These are phyloP conservation scores for Kluyveromyces marxianus DNA, from an alignment of 1,139 yeast species.

Conservation along the genomic window DNA sequence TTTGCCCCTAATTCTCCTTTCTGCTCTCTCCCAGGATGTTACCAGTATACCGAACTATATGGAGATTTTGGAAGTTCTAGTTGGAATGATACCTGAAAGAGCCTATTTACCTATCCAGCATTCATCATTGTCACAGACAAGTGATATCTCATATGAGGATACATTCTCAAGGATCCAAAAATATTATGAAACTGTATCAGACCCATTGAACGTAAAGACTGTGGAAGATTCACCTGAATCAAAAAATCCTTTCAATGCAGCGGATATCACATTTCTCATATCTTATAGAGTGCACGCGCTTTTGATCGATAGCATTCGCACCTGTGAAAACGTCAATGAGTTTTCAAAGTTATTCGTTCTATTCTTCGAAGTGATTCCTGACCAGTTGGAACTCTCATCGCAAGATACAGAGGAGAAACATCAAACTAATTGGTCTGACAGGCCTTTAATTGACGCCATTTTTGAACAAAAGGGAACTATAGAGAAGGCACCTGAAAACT, in stretches of 20 bases:
- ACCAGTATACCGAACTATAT: constrained; percentile 8
- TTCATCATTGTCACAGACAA: constrained; percentile 24
- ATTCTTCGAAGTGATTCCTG: constrained; percentile 43
- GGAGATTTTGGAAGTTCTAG: constrained; percentile 32
- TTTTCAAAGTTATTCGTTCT: constrained; percentile 38
- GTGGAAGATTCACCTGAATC: constrained; percentile 14
- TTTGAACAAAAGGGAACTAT: constrained; percentile 17
- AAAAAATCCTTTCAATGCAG: constrained; percentile 38
- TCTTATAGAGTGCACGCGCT: constrained; percentile 34
- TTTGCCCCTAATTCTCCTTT: constrained; percentile 59
- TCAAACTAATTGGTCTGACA: constrained; percentile 24
- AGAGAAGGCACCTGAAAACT: constrained; percentile 28
- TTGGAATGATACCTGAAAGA: constrained; percentile 50
- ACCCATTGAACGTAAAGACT: constrained; percentile 10
- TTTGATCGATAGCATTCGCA: constrained; percentile 28
- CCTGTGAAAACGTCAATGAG: constrained; percentile 20
- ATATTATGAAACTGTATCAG: constrained; percentile 29
- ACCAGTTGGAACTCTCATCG: constrained; percentile 13
- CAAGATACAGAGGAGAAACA: background rate
- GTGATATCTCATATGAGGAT: constrained; percentile 14
- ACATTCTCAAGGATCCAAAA: constrained; percentile 27
- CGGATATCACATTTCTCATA: constrained; percentile 39
- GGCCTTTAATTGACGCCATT: constrained; percentile 33
- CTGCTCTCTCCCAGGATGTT: constrained; percentile 31
- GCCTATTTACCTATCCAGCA: constrained; percentile 45